Evolutionary conservation across 2,329 filamentous ascomycete species (phyloP), one percentile per base, ranked within the genome.

Genomic region (Cercospora sp.): DNA sequence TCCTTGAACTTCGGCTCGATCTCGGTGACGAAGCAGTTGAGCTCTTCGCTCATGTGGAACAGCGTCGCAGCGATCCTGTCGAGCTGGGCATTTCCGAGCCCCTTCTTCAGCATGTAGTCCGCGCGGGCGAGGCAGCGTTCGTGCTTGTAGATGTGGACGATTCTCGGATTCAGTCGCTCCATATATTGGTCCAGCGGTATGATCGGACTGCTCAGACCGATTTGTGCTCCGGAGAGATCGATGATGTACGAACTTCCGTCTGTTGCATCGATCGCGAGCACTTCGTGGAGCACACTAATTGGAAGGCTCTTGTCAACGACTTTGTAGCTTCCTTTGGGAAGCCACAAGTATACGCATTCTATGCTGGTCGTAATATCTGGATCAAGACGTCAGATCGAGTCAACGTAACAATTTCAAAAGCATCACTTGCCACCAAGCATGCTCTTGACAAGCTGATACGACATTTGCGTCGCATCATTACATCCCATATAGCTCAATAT

Each of bases 191-290:
- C n/a, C 24, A 63, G 26, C 1, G 49, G 61, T 24, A 63, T n/a
- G 26, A 63, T 49, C 5, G 45, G 43, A 24, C 8, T 2, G 21
- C 30, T 18, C 6, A 53, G 26, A 16, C 61, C 61, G 7, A 63
- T 55, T 16, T 63, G 61, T 7, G 45, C 45, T 5, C 61, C 61
- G 45, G 61, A 53, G 13, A 63, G 61, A 8, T 63, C 61, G 30
- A 63, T 55, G 4, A 57, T 28, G 32, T 63, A 63, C 6, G 61
- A 63, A 4, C 40, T 57, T 6, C 61, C 61, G 32, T 63, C 61
- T 6, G 34, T 32, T 13, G 61, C 61, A 10, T 55, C 43, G 30
- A 63, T 37, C 13, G 28, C 51, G 12, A 63, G 61, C 12, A 63
- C 45, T 43, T 63, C 45, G 61, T 63, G 61, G 1, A 40, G 32